Percentiles rank a stretch among this genome's conserved stretches.
Conservation (phyloP, 2,329 filamentous ascomycete species). For the Sclerotiophoma versabilis region DNA sequence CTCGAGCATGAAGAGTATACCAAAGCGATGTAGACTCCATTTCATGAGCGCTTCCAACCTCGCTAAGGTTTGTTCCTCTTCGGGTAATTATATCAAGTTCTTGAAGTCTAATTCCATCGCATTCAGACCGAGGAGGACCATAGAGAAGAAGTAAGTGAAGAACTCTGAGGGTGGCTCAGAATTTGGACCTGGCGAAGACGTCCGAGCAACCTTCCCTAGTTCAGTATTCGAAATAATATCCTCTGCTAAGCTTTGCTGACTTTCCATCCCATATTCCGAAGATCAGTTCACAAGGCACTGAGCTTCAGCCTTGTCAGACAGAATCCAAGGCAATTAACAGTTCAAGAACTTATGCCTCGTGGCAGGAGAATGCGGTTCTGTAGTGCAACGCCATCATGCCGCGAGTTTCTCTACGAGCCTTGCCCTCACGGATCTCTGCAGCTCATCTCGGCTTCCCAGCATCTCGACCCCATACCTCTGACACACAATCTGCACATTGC, state of each 20-base stretch:
- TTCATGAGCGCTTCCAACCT: background rate
- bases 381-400: background rate
- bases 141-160: background rate
- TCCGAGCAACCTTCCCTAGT: background rate
- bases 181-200: background rate
- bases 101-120: background rate
- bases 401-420: constrained; percentile 23
- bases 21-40: background rate
- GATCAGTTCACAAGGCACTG: too few species aligned
- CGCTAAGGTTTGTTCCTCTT: background rate
- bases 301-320: background rate
- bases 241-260: too few species aligned
- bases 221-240: too few species aligned
- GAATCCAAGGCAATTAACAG: background rate
- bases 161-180: background rate
- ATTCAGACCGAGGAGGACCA: background rate
- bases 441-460: constrained; percentile 51
- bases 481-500: constrained; percentile 67
- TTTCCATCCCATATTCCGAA: too few species aligned
- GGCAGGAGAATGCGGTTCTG: background rate
- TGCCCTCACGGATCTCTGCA: constrained; percentile 45
- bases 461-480: constrained; percentile 55
- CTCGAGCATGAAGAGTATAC: background rate
- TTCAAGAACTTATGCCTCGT: background rate
- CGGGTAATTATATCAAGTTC: background rate